These are phyloP conservation scores for Psilocybe azurescens DNA, from an alignment of 768 basidiomycete genomes.

Conservation along the genomic window DNA sequence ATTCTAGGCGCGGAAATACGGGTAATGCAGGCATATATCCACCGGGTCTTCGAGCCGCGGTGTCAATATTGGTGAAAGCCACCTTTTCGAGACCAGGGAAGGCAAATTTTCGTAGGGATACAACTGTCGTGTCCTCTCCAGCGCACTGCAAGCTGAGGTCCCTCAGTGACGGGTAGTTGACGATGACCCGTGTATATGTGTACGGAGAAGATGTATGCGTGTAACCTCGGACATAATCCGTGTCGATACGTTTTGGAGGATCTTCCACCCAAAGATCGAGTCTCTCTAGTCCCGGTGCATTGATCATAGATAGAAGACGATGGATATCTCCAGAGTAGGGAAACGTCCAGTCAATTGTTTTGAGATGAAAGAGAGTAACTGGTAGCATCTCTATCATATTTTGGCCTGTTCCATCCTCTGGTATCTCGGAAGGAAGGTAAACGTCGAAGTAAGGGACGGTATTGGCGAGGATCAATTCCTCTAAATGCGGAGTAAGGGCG, in stretches of 20 bases:
- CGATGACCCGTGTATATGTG: slow-evolving; percentile 15
- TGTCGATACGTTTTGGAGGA: slow-evolving; percentile 17
- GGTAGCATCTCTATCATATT: slow-evolving; percentile 24
- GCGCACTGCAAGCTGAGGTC: slow-evolving; percentile 49
- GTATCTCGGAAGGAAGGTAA: slow-evolving; percentile 12
- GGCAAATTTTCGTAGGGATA: slow-evolving; percentile 46
- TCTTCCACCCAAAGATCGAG: slow-evolving; percentile 50
- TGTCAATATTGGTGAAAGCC: slow-evolving; percentile 45
- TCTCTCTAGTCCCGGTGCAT: slow-evolving; percentile 43
- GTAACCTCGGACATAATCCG: slow-evolving; percentile 19
- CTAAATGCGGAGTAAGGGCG: slow-evolving; percentile 40
- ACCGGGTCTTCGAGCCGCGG: slow-evolving; percentile 23
- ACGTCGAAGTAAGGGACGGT: slow-evolving; percentile 45
- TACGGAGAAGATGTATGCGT: slow-evolving; percentile 15
- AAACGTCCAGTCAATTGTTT: slow-evolving; percentile 52
- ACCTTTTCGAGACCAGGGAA: slow-evolving; percentile 51
- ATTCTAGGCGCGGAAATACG: slow-evolving; percentile 51
- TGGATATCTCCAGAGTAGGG: slow-evolving; percentile 47
- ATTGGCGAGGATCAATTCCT: slow-evolving; percentile 47
- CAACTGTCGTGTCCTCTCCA: slow-evolving; percentile 41
- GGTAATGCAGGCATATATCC: slow-evolving; percentile 28
- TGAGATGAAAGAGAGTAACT: slow-evolving; percentile 43
- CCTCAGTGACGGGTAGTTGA: slow-evolving; percentile 39
- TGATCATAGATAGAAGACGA: slow-evolving; percentile 47
- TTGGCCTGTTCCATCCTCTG: slow-evolving; percentile 5